These are phyloP conservation scores for Apiotrichum gracile DNA, from an alignment of 1,284 basidiomycete species.

Conservation along the genomic window DNA sequence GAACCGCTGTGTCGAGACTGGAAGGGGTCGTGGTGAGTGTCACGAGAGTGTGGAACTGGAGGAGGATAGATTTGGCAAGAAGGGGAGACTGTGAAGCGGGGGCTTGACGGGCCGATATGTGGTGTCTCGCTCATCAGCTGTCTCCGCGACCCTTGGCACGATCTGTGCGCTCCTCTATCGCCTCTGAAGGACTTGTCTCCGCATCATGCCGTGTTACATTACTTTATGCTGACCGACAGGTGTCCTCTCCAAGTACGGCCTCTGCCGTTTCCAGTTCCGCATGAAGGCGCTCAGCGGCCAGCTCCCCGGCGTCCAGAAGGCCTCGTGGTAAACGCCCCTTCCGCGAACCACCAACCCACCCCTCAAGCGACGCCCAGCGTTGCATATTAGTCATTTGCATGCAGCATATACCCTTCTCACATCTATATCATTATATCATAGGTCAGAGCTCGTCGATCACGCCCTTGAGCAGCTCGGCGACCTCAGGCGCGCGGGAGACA, in stretches of 20 bases:
- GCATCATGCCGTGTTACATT: not conserved
- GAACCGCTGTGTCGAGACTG: conserved; percentile 78
- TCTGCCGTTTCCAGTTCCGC: conserved; percentile 84
- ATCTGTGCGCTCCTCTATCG: no score
- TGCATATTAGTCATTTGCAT: not conserved
- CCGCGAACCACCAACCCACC: not conserved
- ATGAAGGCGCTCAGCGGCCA: conserved; percentile 70
- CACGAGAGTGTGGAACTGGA: not conserved
- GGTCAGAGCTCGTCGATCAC: not conserved
- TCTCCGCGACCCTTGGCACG: no score
- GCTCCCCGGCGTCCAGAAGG: conserved; percentile 79
- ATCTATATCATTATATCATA: no score
- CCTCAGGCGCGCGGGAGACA: conserved; percentile 7
- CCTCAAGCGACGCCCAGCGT: not conserved
- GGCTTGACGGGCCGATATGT: no score
- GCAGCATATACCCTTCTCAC: not conserved
- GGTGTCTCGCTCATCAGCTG: no score
- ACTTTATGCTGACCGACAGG: conserved; percentile 37
- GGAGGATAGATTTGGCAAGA: not conserved
- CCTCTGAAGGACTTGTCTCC: no score
- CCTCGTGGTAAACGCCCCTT: conserved; percentile 65
- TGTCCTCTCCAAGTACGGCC: conserved; percentile 78
- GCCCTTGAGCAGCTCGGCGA: conserved; percentile 13
- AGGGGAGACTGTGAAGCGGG: not conserved
- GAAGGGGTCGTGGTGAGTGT: conserved; percentile 61